These are phyloP conservation scores for Scheffersomyces lignosus DNA, from an alignment of 805 yeast species.

Conservation along the genomic window DNA sequence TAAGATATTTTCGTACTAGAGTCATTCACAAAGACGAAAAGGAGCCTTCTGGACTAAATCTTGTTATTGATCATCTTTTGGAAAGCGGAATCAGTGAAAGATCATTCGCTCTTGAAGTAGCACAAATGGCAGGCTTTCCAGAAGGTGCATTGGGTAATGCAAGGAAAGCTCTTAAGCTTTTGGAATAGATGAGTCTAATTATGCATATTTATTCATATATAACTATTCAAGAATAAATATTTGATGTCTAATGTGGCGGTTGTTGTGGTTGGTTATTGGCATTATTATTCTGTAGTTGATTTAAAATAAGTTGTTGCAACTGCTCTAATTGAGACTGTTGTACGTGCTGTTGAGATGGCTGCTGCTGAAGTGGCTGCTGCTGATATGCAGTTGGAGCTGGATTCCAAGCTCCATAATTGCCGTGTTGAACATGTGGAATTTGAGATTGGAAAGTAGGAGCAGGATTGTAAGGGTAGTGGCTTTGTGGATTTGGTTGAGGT, in stretches of 20 bases:
- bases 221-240: background rate
- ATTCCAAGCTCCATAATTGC: background rate
- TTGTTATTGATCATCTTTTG: conserved; percentile 56
- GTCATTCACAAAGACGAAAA: conserved; percentile 22
- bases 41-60: conserved; percentile 14
- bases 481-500: conserved; percentile 5
- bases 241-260: no score
- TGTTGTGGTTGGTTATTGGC: conserved; percentile 9
- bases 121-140: conserved; percentile 80
- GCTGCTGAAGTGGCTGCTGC: conserved; percentile 8
- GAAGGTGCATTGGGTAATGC: conserved; percentile 56
- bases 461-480: conserved; percentile 4
- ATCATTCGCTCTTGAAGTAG: conserved; percentile 78
- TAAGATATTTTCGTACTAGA: conserved; percentile 33
- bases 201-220: conserved; percentile 4
- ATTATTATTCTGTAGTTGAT: conserved; percentile 18
- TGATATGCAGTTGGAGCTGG: conserved; percentile 1
- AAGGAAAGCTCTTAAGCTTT: conserved; percentile 21
- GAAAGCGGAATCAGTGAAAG: conserved; percentile 67
- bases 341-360: conserved; percentile 15
- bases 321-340: conserved; percentile 25
- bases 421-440: conserved; percentile 4
- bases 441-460: conserved; percentile 1
- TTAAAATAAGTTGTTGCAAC: conserved; percentile 20
- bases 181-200: no score